phyloP scores from a whole-genome alignment of 2,329 filamentous ascomycete species.

The Colletotrichum sp. region DNA sequence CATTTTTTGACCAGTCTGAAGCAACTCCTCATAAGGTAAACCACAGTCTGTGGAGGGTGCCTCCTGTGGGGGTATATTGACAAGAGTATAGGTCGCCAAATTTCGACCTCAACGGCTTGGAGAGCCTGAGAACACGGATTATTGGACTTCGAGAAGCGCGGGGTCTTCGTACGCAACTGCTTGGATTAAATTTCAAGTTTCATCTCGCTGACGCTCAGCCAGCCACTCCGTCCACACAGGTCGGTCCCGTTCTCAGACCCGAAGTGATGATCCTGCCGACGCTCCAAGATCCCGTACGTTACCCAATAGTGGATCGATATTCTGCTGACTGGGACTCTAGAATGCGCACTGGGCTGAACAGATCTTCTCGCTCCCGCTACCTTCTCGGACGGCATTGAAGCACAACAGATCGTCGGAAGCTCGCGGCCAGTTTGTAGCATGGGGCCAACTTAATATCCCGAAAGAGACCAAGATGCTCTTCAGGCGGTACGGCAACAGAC shows the following conservation, averaged over 20 bases:
- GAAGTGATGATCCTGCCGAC: slow-evolving; percentile 30
- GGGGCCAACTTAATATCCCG: slow-evolving; percentile 49
- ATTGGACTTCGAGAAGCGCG: slow-evolving; percentile 57
- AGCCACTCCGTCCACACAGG: slow-evolving; percentile 40
- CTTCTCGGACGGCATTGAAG: slow-evolving; percentile 54
- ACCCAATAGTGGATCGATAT: not conserved
- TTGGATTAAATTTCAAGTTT: not conserved
- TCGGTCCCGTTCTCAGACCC: slow-evolving; percentile 37
- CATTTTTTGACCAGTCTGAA: slow-evolving; percentile 55
- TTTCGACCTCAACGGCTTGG: slow-evolving; percentile 62
- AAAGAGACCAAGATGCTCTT: slow-evolving; percentile 57
- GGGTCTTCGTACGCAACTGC: slow-evolving; percentile 50
- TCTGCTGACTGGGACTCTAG: slow-evolving; percentile 33
- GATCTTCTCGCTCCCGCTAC: slow-evolving; percentile 61
- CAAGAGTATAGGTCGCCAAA: slow-evolving; percentile 45
- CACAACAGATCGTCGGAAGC: slow-evolving; percentile 43
- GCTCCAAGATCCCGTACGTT: slow-evolving; percentile 26
- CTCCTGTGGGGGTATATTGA: not conserved
- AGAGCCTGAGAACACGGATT: slow-evolving; percentile 52
- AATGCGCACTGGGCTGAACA: slow-evolving; percentile 64
- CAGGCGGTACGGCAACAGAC: slow-evolving; percentile 47
- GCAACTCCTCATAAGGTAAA: slow-evolving; percentile 56
- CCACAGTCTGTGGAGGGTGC: not conserved
- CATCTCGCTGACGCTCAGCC: not conserved
- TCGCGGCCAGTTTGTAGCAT: slow-evolving; percentile 48